Evolutionary conservation across 192 early-diverging fungal genomes (phyloP), one percentile per base, ranked within the genome.

Genomic region (Podila epicladia): DNA sequence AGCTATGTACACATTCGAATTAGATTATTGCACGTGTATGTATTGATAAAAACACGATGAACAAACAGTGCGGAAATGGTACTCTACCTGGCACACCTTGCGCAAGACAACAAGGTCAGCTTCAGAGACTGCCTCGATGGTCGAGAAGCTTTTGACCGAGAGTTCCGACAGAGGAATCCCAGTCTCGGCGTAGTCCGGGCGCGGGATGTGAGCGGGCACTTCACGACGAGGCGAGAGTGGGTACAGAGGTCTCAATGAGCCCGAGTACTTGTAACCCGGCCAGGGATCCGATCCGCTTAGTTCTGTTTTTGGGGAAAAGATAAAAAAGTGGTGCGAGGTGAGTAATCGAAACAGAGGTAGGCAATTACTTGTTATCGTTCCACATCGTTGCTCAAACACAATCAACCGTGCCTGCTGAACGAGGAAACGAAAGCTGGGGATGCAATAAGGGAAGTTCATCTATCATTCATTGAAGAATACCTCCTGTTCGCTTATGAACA

Each of bases 41-140:
- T 53, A 17, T 53, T 13, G 53, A 35, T 9, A 51, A 53, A n/a
- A 64, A 17, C 12, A 0, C 48, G 41, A 59, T 57, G 24, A 20
- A 58, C 45, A 28, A 66, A 29, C 4, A 33, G 22, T 24, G 9
- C 4, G 41, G 41, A 45, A 1, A 37, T 37, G 35, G 41, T 45
- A 45, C 28, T 85, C 77, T 72, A 97, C 84, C 77, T 88, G 77
- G 82, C 95, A 96, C 20, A 95, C 94, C 9, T 70, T 82, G 38
- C 95, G 91, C 91, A 98, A 93, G 15, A 82, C 87, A 65, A 93
- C 91, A 58, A 95, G 93, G 71, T 97, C 96, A 28, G 89, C 86
- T 7, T 83, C 62, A 19, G 72, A 86, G 82, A 98, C 77, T 3
- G 86, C 88, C 49, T 92, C 87, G 67, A 98, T 97, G 45, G 89